These are phyloP conservation scores for Smallanthus sonchifolius DNA, from an alignment of 129 eudicot species.

Conservation along the genomic window DNA sequence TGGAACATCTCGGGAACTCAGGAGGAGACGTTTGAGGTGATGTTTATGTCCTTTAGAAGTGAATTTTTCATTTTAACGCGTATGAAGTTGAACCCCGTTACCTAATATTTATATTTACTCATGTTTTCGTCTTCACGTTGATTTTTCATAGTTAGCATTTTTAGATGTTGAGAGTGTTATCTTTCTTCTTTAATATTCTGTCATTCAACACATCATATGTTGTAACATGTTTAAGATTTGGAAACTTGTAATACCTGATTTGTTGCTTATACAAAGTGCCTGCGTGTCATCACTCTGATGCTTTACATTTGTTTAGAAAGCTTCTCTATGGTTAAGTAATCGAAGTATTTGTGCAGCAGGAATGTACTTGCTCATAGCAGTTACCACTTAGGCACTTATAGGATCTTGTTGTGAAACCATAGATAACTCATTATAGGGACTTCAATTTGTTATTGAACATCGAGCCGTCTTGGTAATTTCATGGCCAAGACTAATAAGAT, in stretches of 20 bases:
- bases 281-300: slow-evolving; percentile 10
- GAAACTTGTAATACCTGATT: slow-evolving; percentile 31
- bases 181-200: slow-evolving; percentile 3
- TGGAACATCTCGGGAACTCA: slow-evolving; percentile 47
- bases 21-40: slow-evolving; percentile 61
- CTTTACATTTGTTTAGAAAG: slow-evolving; percentile 2
- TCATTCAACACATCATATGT: slow-evolving; percentile 24
- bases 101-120: slow-evolving; percentile 19
- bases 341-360: background rate
- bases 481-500: background rate
- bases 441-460: background rate
- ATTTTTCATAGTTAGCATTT: slow-evolving; percentile 29
- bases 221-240: slow-evolving; percentile 27
- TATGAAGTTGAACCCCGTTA: slow-evolving; percentile 1
- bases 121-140: slow-evolving; percentile 27
- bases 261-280: slow-evolving; percentile 30
- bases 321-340: background rate
- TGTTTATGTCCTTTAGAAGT: background rate
- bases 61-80: slow-evolving; percentile 7
- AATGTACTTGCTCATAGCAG: background rate
- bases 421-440: background rate
- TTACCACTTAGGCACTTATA: background rate
- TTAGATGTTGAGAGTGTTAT: slow-evolving; percentile 24
- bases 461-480: background rate
- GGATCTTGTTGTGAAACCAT: background rate